Base-by-base conservation (phyloP, 257 asterid species). In the Solanum sejunctum region DNA sequence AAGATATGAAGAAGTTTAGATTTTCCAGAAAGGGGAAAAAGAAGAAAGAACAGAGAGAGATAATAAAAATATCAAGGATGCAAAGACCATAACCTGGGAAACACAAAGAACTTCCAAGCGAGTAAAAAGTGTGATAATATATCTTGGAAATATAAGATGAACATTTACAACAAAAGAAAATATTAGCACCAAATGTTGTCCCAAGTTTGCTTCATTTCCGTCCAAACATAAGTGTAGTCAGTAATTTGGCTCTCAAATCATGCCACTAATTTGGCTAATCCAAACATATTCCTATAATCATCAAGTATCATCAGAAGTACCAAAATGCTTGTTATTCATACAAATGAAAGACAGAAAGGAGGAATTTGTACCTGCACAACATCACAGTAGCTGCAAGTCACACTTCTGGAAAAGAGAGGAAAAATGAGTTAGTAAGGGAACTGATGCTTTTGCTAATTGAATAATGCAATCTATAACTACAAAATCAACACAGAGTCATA, bases 381-480 rank as follows among this genome's bases (percentile, higher is more conserved):
- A 83, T 92, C 88, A 94, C 99, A 97, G 91, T 92, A 85, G 60
- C 91, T n/a, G 90, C 99, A 97, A 71, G 93, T 94, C 92, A 91
- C 90, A 89, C 84, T 90, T 89, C 98, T 97, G 98, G 81, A 87
- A 84, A 90, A 84, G 77, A 87, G 36, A 85, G 54, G 83, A 80
- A 89, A 80, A 82, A 60, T 58, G 82, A 80, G 89, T 88, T 55
- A 88, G 91, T 49, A 39, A 23, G 71, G 72, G 49, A 78, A 78
- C 26, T 52, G 82, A 78, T 26, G 63, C 82, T 78, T 78, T 52
- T 3, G 82, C 82, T 15, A 52, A 77, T 77, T 16, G 13, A 51
- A 51, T 52, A 26, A 8, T 77, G 47, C 82, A 51, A 52, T 77
- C 23, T 52, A 26, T 52, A 77, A 52, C 17, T 52, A 28, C 45